These are phyloP conservation scores for Trichoderma gracile DNA, from an alignment of 2,329 filamentous ascomycete genomes.

Conservation along the genomic window DNA sequence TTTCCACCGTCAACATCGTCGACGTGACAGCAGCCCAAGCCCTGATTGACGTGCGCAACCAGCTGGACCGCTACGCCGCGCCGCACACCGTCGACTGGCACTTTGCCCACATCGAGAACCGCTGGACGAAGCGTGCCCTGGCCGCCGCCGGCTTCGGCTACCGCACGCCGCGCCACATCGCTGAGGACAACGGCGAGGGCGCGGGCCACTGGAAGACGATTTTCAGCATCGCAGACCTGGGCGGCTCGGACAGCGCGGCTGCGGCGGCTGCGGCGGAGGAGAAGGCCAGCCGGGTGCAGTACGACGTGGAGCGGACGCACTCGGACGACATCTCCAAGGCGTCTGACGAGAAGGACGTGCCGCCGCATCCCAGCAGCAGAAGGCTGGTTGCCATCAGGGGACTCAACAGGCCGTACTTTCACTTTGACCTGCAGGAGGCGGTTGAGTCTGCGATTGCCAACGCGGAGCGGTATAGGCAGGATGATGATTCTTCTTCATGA, in stretches of 20 bases:
- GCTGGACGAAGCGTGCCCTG: constrained; percentile 59
- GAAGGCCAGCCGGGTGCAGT: constrained; percentile 38
- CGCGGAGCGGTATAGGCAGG: constrained; percentile 31
- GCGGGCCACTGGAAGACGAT: constrained; percentile 65
- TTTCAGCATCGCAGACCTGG: constrained; percentile 87
- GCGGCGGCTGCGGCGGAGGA: constrained; percentile 62
- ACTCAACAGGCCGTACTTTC: constrained; percentile 54
- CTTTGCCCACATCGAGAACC: constrained; percentile 54
- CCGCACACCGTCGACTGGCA: constrained; percentile 51
- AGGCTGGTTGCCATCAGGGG: constrained; percentile 45
- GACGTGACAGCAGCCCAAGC: constrained; percentile 58
- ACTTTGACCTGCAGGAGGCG: constrained; percentile 52
- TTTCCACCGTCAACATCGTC: constrained; percentile 55
- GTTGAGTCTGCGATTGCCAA: constrained; percentile 47
- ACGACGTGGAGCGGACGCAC: constrained; percentile 37
- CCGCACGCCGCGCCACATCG: constrained; percentile 36
- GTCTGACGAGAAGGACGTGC: constrained; percentile 35
- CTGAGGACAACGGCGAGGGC: constrained; percentile 28
- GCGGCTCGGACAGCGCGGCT: constrained; percentile 66
- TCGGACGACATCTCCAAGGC: constrained; percentile 29
- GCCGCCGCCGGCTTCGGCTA: constrained; percentile 56
- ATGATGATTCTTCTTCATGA: neutral
- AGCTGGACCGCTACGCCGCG: constrained; percentile 53
- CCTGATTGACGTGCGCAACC: constrained; percentile 55
- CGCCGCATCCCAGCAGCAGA: constrained; percentile 34